Base-by-base conservation (phyloP, 2,329 filamentous ascomycete genomes). In the Akanthomyces uredinophilus region DNA sequence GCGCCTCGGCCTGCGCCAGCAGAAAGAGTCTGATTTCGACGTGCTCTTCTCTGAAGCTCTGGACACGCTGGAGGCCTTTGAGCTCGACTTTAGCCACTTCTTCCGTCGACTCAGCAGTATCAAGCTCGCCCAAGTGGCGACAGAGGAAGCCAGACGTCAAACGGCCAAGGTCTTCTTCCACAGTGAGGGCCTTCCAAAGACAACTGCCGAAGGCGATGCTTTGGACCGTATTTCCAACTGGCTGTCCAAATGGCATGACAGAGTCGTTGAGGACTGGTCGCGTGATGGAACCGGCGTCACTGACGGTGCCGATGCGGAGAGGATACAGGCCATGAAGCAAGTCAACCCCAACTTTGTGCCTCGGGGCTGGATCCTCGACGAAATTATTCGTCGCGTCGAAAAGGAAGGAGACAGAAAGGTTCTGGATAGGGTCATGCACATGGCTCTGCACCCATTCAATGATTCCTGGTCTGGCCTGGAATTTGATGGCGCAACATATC, bases 311-410 rank as follows among this genome's bases (percentile, higher is more conserved):
- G 88, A 96, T 52, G 78, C 76, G 3, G 84, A 88, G 68, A 82
- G 94, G 64, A 83, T 87, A 63, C 74, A 71, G 35, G 84, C 83
- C 14, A 98, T 98, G 95, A 91, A 90, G 77, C 80, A 78, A 29
- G 89, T 93, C 24, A 99, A 99, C 71, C 95, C 95, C 2, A 96
- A 91, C 77, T 99, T 99, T 70, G 81, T 97, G 0, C 92, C 95
- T 0, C 85, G 92, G 52, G 88, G 90, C 20, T 99, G 94, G 93
- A 85, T 99, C 57, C 80, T 99, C 22, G 94, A 98, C 72, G 95
- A 99, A 74, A 74, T 99, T 16, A 98, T 99, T 67, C 85, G 89
- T 51, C 84, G 91, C 11, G 93, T 98, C 0, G 92, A 98, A 74
- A 91, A 91, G 72, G 86, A 88, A 57, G 86, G 87, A 2, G 93